These are phyloP conservation scores for Dictyostelium brefeldianum DNA, from an alignment of 78 protist species.

Conservation along the genomic window DNA sequence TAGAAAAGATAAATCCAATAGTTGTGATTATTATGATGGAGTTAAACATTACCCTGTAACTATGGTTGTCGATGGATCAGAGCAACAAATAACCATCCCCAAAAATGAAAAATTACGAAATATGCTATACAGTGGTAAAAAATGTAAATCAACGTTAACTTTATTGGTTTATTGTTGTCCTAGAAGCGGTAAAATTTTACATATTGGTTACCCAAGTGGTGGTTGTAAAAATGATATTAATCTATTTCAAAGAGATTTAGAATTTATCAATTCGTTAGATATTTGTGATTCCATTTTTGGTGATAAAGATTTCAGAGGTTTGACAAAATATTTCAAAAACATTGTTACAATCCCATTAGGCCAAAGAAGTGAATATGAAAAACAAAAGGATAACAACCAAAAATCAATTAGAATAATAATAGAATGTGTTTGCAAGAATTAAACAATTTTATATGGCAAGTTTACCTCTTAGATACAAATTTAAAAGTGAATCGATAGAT, in stretches of 20 bases:
- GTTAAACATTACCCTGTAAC: not conserved
- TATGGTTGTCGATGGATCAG: not conserved
- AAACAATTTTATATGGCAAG: not conserved
- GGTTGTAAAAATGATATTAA: not conserved
- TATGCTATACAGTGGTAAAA: not conserved
- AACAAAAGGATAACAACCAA: not conserved
- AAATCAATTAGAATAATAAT: not conserved
- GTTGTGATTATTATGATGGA: too few relatives aligned
- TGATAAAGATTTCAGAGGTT: not conserved
- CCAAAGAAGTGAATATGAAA: not conserved
- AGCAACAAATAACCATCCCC: not conserved
- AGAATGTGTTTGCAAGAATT: not conserved
- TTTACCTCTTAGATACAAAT: not conserved
- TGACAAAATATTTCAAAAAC: not conserved
- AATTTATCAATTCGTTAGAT: not conserved
- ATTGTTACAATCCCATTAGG: not conserved
- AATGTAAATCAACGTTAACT: slow-evolving; percentile 1
- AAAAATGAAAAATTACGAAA: not conserved
- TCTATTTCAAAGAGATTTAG: not conserved
- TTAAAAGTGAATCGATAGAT: not conserved
- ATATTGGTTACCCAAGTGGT: not conserved
- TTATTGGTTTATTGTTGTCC: not conserved
- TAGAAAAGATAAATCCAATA: too few relatives aligned
- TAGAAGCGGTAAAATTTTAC: not conserved
- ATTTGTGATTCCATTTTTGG: not conserved